Conservation (phyloP, 2,329 filamentous ascomycete species). For the Aphanoascus verrucosus region DNA sequence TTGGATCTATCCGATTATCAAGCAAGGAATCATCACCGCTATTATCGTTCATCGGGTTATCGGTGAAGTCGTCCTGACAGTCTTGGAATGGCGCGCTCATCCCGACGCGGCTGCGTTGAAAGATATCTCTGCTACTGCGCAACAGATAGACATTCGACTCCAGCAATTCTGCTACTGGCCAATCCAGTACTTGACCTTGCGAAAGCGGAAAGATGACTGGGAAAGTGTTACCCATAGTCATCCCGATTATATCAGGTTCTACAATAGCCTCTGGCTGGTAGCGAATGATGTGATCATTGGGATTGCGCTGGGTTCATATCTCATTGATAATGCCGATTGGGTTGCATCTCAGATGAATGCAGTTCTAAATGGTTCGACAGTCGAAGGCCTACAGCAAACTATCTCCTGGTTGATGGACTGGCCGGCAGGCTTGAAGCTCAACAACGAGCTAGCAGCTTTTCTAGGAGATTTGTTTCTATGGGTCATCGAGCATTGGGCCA, state of each 20-base stretch:
- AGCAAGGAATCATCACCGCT: conserved; percentile 60
- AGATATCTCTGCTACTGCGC: conserved; percentile 89
- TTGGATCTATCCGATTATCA: conserved; percentile 69
- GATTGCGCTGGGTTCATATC: conserved; percentile 89
- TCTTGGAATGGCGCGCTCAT: conserved; percentile 75
- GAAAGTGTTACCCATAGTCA: conserved; percentile 90
- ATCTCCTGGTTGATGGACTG: conserved; percentile 94
- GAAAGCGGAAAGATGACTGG: conserved; percentile 85
- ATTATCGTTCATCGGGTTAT: conserved; percentile 69
- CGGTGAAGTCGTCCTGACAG: conserved; percentile 64
- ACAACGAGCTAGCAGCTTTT: conserved; percentile 86
- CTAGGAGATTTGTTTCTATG: conserved; percentile 91
- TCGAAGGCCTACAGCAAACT: conserved; percentile 75
- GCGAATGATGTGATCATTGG: conserved; percentile 98
- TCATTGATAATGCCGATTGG: conserved; percentile 84
- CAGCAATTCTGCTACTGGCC: conserved; percentile 99
- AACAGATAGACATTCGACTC: conserved; percentile 91
- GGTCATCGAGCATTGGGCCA: conserved; percentile 97
- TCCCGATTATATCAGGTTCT: conserved; percentile 96
- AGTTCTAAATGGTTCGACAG: conserved; percentile 69
- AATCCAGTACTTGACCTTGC: conserved; percentile 83
- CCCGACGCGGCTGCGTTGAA: conserved; percentile 77
- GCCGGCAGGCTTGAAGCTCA: conserved; percentile 90
- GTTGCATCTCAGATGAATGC: conserved; percentile 70
- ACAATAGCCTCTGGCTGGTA: conserved; percentile 96